Evolutionary conservation across 495 filamentous ascomycete genomes (phyloP), one percentile per base, ranked within the genome.

Genomic region (Neurospora africana): DNA sequence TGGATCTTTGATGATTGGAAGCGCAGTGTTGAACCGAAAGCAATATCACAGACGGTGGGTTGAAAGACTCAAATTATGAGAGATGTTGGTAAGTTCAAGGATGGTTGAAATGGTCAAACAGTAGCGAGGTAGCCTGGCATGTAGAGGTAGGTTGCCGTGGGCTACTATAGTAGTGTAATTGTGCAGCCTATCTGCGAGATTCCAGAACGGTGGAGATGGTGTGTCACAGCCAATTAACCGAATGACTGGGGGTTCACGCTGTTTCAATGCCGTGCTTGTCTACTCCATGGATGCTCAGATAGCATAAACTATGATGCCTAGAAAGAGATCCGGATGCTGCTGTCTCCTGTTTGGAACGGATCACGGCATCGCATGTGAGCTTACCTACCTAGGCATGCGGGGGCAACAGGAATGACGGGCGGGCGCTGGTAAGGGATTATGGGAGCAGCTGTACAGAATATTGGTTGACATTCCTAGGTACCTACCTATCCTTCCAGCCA

Each of bases 341-440:
- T 19, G 30, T 33, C 53, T 33, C 53, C 53, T 61, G 13, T 30
- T 33, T 65, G 53, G 36, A 36, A 36, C 53, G 53, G 53, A 15
- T 19, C 53, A 65, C 27, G 53, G 53, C 53, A 65, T 65, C 38
- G 71, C 71, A 72, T 72, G 68, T 61, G 68, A 44, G 71, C 41
- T 69, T n/a, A n/a, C n/a, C n/a, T n/a, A n/a, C n/a, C n/a, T n/a
- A n/a, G n/a, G n/a, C n/a, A n/a, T n/a, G n/a, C n/a, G n/a, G n/a
- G n/a, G n/a, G n/a, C n/a, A n/a, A n/a, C 17, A 47, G 30, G 30
- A 33, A 53, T 53, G 21, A 53, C 44, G 43, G 44, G 47, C 23
- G 21, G 21, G 53, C 13, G 27, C 23, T 65, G 53, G 35, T 33
- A 33, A 65, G 53, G 23, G 5, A 27, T 33, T 33, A 17, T 19